Base-by-base conservation (phyloP, 495 filamentous ascomycete genomes). In the Aspergillus incahuasiensis region DNA sequence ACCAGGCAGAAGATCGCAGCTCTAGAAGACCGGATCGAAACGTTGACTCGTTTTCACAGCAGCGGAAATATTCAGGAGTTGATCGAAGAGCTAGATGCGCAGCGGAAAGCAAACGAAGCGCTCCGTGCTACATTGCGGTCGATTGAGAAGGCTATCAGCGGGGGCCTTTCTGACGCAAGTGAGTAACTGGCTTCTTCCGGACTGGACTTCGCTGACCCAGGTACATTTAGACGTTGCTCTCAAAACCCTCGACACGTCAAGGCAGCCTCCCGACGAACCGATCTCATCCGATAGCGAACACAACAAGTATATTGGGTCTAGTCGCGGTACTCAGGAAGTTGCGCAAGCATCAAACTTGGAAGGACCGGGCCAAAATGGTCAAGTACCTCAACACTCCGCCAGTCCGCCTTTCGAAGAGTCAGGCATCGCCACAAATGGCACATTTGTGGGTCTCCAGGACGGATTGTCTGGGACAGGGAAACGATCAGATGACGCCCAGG, bases 31-130 rank as follows among this genome's bases (percentile, higher is more conserved):
- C 52, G 57, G 46, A 55, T 60, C 30, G 57, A 55, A 9, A 51
- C 50, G 12, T 38, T 60, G 39, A 55, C 57, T 18, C 39, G 52
- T 4, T 60, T 60, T 21, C 52, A 60, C 18, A 35, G 35, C 18
- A 60, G 52, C 19, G 57, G 57, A 0, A 60, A 52, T 34, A 48
- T 52, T 6, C 53, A 60, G 20, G 45, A 41, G n/a, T 32, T 60
- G 22, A 55, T 55, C 12, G 57, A 52, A n/a, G 57, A 60, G 52
- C 48, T 60, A 5, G 57, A 60, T 15, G n/a, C 7, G 5, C 46
- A 60, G 47, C 22, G 57, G 39, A 55, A 51, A 24, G 52, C 57
- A 19, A 60, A 60, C 38, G 52, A 55, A 22, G 32, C 52, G 6
- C 40, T 60, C 0, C 52, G 30, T 1, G 13, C 46, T 20, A 55